phyloP scores from a whole-genome alignment of 2,329 filamentous ascomycete genomes.

The Ophiostoma sp. region DNA sequence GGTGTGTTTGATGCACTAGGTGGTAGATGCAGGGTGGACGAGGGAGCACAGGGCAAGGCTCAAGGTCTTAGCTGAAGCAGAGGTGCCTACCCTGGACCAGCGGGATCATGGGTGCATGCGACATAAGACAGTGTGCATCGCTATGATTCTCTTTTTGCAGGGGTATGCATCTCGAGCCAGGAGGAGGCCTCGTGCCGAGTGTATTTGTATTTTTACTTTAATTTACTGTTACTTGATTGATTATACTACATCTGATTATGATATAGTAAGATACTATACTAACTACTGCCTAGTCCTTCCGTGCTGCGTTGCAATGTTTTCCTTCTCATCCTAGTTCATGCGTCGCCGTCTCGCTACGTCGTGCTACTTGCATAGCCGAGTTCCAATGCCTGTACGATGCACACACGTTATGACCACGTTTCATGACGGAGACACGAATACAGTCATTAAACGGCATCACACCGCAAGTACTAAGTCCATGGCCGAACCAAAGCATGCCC shows the following conservation, averaged over 20 bases:
- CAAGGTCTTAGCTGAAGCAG: neutral
- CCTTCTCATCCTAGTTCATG: neutral
- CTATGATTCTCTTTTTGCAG: neutral
- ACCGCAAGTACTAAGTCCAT: no score
- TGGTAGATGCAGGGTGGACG: neutral
- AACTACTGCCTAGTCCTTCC: neutral
- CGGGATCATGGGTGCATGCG: neutral
- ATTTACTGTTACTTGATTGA: neutral
- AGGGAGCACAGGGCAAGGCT: neutral
- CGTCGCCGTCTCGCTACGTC: neutral
- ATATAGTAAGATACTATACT: neutral
- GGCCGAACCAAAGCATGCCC: no score
- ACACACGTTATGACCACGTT: no score
- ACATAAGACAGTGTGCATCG: neutral
- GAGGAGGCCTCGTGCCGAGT: neutral
- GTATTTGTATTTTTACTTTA: neutral
- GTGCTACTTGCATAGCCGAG: neutral
- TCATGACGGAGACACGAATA: no score
- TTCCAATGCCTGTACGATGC: no score
- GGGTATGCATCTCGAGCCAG: neutral
- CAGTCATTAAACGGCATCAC: no score
- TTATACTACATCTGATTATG: neutral
- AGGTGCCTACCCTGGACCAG: neutral
- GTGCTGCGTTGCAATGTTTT: neutral
- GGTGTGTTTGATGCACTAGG: neutral